Evolutionary conservation across 23 red algal species (phyloP), one percentile per base, ranked within the genome.

Genomic region (Pyropia yezoensis): DNA sequence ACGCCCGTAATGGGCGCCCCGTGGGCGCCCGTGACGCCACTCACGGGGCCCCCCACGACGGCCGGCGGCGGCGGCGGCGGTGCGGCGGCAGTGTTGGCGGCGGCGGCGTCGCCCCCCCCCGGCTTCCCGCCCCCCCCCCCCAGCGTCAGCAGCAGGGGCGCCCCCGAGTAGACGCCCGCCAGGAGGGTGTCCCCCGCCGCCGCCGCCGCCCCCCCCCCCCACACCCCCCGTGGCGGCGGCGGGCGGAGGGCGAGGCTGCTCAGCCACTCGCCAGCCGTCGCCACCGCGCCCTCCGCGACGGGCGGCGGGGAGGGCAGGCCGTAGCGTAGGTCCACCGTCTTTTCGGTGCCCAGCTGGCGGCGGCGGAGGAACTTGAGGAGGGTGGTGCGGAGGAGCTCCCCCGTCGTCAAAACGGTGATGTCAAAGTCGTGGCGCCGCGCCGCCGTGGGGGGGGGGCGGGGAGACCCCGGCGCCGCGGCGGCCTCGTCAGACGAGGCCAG

Each of bases 361-460:
- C 82, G 60, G 25, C 69, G 39, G 13, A 87, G 32, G 61, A 69
- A 87, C 18, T 87, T 87, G 15, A 61, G 71, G 52, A 87, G 63
- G 18, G 82, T 87, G 24, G 82, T 87, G 45, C 82, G 82, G 24
- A 87, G 45, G 27, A 65, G 70, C 19, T 32, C 63, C 3, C 63
- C 82, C 57, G 53, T 66, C 55, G 55, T 21, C 18, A 63, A 54
- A 13, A 87, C 33, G 39, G 39, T 47, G 63, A 87, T 77, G 33
- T 87, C 71, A 49, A 87, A 87, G 65, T 76, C 55, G 15, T 70
- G 82, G 52, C 25, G 45, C 39, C 39, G 39, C 11, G 39, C 6
- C 39, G n/a, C n/a, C n/a, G n/a, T 47, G 4, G 39, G 39, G 4
- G 39, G 39, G 39, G 39, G 6, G 39, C 0, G 11, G 39, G 39